Evolutionary conservation across 495 filamentous ascomycete species (phyloP).

Genomic region (Geopyxis carbonaria): DNA sequence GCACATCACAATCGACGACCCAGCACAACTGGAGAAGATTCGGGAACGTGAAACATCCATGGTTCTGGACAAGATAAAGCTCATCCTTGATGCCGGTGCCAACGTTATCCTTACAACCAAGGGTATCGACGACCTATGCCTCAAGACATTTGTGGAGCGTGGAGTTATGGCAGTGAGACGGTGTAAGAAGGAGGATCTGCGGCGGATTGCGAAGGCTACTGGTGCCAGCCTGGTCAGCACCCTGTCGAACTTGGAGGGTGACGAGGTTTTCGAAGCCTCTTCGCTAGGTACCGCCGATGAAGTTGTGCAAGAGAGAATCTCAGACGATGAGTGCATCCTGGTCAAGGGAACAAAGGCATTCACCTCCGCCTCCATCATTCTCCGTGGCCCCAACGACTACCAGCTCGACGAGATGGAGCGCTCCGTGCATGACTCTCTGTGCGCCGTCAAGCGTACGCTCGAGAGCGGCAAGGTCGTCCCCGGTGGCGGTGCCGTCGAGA

Average conservation of each 20-base stretch:
- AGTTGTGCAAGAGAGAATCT: constrained; percentile 90
- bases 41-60: constrained; percentile 79
- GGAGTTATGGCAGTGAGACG: constrained; percentile 91
- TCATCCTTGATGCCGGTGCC: constrained; percentile 93
- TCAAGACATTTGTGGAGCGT: constrained; percentile 89
- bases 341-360: constrained; percentile 90
- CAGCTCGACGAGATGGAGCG: constrained; percentile 98
- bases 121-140: constrained; percentile 87
- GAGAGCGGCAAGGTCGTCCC: constrained; percentile 96
- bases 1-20: constrained; percentile 94
- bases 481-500: constrained; percentile 91
- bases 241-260: constrained; percentile 88
- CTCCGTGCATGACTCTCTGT: constrained; percentile 90
- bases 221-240: constrained; percentile 84
- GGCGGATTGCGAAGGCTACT: constrained; percentile 89
- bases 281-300: constrained; percentile 84
- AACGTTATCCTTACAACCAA: constrained; percentile 96
- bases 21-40: constrained; percentile 92
- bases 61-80: constrained; percentile 83
- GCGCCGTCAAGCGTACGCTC: constrained; percentile 88
- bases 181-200: constrained; percentile 97
- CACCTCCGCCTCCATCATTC: constrained; percentile 87
- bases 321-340: constrained; percentile 95
- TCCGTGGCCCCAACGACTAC: constrained; percentile 91
- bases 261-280: constrained; percentile 87